Percentiles rank a stretch among this genome's conserved stretches.
Conservation (phyloP, 176 grass and related monocot species). For the Pontederia paniculata region DNA sequence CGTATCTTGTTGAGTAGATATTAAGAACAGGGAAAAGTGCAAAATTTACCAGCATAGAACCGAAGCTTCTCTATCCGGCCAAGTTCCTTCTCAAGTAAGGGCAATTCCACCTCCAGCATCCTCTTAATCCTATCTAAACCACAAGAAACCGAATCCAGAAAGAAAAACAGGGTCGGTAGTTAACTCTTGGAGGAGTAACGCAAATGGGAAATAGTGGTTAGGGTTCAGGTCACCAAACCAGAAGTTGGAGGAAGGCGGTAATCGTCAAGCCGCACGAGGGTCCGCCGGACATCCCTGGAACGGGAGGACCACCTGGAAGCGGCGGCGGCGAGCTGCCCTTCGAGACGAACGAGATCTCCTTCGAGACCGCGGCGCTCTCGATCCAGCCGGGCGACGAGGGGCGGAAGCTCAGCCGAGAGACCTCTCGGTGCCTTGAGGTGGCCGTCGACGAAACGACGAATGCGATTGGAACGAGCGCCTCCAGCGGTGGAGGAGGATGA, state of each 20-base stretch:
- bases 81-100: constrained; percentile 38
- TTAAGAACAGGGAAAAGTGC: not conserved
- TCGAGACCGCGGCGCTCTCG: constrained; percentile 46
- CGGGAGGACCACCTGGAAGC: constrained; percentile 37
- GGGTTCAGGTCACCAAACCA: constrained; percentile 25
- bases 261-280: constrained; percentile 14
- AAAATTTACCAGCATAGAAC: constrained; percentile 41
- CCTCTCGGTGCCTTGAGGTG: constrained; percentile 34
- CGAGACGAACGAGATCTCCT: constrained; percentile 25
- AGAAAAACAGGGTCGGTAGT: not conserved
- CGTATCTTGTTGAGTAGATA: not conserved
- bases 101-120: constrained; percentile 4
- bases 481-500: constrained; percentile 6
- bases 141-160: not conserved
- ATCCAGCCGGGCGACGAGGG: constrained; percentile 37
- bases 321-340: constrained; percentile 23
- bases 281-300: constrained; percentile 17
- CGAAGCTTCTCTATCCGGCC: constrained; percentile 52
- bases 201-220: constrained; percentile 2
- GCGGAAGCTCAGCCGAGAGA: constrained; percentile 25
- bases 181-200: not conserved
- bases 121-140: constrained; percentile 16
- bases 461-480: not conserved
- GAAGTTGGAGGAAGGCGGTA: not conserved
- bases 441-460: constrained; percentile 32